phyloP scores from a whole-genome alignment of 345 rosid genomes.

The Hirschfeldia incana region DNA sequence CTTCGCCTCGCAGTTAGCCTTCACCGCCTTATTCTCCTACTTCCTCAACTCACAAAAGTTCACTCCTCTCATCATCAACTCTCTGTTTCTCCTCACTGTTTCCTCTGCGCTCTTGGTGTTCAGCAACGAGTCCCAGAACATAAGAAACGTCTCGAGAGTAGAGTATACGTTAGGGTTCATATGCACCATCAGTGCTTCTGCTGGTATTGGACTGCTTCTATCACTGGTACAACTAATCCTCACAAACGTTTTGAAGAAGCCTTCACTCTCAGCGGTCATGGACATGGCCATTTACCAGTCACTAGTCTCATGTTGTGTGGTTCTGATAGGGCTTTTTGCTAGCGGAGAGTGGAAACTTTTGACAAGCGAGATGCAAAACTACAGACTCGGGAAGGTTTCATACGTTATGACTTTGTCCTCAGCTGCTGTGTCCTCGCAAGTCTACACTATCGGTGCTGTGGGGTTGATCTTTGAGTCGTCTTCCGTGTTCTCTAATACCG shows the following conservation, averaged over 20 bases:
- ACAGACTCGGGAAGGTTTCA: slow-evolving; percentile 45
- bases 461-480: slow-evolving; percentile 36
- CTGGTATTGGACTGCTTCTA: slow-evolving; percentile 42
- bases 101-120: slow-evolving; percentile 51
- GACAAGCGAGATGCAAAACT: slow-evolving; percentile 47
- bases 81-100: slow-evolving; percentile 50
- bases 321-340: slow-evolving; percentile 48
- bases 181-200: slow-evolving; percentile 48
- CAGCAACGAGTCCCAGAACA: slow-evolving; percentile 22
- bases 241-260: slow-evolving; percentile 37
- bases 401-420: slow-evolving; percentile 50
- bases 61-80: slow-evolving; percentile 46
- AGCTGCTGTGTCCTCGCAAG: slow-evolving; percentile 48
- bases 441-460: slow-evolving; percentile 42
- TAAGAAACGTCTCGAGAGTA: slow-evolving; percentile 19
- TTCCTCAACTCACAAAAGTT: slow-evolving; percentile 52
- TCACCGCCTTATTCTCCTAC: slow-evolving; percentile 57
- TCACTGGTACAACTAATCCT: slow-evolving; percentile 48
- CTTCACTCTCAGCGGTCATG: slow-evolving; percentile 42
- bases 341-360: slow-evolving; percentile 59
- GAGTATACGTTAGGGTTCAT: slow-evolving; percentile 45
- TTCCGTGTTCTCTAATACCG: slow-evolving; percentile 33
- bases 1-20: slow-evolving; percentile 47
- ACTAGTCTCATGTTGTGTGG: slow-evolving; percentile 34
- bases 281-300: slow-evolving; percentile 49